phyloP scores from a whole-genome alignment of 805 yeast genomes.

The Lipomyces yamanashiensis region DNA sequence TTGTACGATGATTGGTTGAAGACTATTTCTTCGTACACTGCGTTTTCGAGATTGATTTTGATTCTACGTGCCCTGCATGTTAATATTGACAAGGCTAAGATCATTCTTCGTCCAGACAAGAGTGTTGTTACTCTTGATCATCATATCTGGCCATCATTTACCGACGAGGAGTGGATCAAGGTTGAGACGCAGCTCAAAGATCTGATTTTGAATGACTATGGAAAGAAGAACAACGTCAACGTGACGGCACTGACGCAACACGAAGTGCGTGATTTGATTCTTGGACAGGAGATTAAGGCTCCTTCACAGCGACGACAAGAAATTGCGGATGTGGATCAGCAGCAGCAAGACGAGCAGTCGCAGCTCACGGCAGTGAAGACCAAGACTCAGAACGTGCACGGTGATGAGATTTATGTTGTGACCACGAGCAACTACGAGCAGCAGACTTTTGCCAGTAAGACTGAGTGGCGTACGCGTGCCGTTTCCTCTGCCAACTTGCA shows the following conservation, averaged over 20 bases:
- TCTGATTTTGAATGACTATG: slow-evolving; percentile 81
- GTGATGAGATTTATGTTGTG: slow-evolving; percentile 93
- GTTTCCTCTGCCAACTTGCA: slow-evolving; percentile 75
- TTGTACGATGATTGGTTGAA: slow-evolving; percentile 94
- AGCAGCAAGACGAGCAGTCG: slow-evolving; percentile 48
- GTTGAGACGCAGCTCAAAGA: slow-evolving; percentile 89
- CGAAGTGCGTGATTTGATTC: slow-evolving; percentile 89
- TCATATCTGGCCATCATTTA: slow-evolving; percentile 91
- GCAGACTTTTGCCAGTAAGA: slow-evolving; percentile 75
- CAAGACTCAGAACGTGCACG: slow-evolving; percentile 86
- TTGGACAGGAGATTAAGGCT: slow-evolving; percentile 91
- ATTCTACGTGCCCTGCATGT: slow-evolving; percentile 82
- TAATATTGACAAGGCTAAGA: slow-evolving; percentile 73
- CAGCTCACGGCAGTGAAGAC: slow-evolving; percentile 79
- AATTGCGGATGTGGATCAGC: slow-evolving; percentile 67
- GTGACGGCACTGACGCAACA: slow-evolving; percentile 86
- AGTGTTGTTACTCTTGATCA: slow-evolving; percentile 70
- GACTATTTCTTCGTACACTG: slow-evolving; percentile 83
- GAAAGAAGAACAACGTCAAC: slow-evolving; percentile 82
- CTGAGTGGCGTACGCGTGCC: slow-evolving; percentile 91
- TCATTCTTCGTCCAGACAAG: slow-evolving; percentile 75
- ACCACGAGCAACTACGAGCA: slow-evolving; percentile 90
- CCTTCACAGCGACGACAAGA: slow-evolving; percentile 88
- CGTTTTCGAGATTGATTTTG: slow-evolving; percentile 84
- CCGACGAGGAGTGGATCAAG: slow-evolving; percentile 88